Base-by-base conservation (phyloP, 1,284 basidiomycete genomes). In the Trametes polyzona region DNA sequence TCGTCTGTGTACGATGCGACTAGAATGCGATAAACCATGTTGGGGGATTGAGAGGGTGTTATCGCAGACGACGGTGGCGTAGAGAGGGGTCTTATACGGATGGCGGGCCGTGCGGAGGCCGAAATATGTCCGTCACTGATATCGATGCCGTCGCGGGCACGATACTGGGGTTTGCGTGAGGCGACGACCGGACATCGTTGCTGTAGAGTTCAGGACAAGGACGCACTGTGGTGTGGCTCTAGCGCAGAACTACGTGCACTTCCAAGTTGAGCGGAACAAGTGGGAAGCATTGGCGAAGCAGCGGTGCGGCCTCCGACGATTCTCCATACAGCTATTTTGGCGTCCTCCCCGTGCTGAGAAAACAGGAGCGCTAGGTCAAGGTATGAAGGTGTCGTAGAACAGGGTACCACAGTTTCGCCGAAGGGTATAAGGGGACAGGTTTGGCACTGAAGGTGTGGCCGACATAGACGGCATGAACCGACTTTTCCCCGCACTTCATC, bases 1-100 rank as follows among this genome's bases (percentile, higher is more conserved):
- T 80, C 74, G 63, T 83, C 74, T 19, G 84, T 81, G 71, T 88
- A 88, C 16, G 88, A 87, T 37, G 80, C 83, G 24, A 83, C 86
- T 37, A 88, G 73, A 63, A 92, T 88, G 52, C 63, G 74, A 61
- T 75, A 71, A 44, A 64, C 61, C 71, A 74, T 75, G 21, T 40
- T 53, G 61, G n/a, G 23, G 17, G 30, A 35, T 52, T 19, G 44
- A 37, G 42, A 36, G 40, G 30, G 19, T 50, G 62, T 65, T 65
- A 65, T 66, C 62, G 55, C 47, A 52, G 62, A 59, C 57, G 37
- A 43, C 24, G 52, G 40, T 36, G 27, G 40, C 19, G 11, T 21
- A 32, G 55, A 30, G 41, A 27, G 36, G 23, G 55, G 60, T 62
- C 64, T 66, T 67, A 67, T 67, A 67, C 29, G 52, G 52, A 36